phyloP scores from a whole-genome alignment of 768 basidiomycete genomes.

The Cystobasidiopsis lactophilus region DNA sequence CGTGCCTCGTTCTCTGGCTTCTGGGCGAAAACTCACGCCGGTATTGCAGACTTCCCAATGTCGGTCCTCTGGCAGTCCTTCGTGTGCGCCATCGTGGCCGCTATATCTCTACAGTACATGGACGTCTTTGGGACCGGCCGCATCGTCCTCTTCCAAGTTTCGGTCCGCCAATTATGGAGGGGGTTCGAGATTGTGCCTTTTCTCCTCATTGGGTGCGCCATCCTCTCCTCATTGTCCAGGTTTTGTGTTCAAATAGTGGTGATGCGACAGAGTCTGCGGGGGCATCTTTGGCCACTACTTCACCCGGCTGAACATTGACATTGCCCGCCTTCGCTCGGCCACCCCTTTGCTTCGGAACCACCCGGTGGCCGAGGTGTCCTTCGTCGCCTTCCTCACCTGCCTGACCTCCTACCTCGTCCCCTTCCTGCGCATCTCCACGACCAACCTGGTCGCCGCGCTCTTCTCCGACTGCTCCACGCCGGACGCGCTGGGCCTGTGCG shows the following conservation, averaged over 20 bases:
- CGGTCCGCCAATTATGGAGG: slow-evolving; percentile 60
- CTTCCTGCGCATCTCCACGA: slow-evolving; percentile 77
- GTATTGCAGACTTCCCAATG: too few species aligned
- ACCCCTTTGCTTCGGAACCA: slow-evolving; percentile 56
- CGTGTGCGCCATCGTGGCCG: slow-evolving; percentile 67
- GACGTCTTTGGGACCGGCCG: slow-evolving; percentile 94
- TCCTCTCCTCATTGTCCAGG: too few species aligned
- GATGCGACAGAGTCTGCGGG: slow-evolving; percentile 58
- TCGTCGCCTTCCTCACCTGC: slow-evolving; percentile 50
- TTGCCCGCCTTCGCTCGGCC: slow-evolving; percentile 53
- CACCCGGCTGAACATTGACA: slow-evolving; percentile 71
- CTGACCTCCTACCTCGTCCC: slow-evolving; percentile 66
- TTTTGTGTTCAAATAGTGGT: too few species aligned
- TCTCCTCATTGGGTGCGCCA: slow-evolving; percentile 64
- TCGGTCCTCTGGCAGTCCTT: slow-evolving; percentile 30
- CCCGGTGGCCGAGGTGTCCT: slow-evolving; percentile 57
- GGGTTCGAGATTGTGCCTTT: slow-evolving; percentile 73
- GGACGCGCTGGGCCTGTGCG: slow-evolving; percentile 47
- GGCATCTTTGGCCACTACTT: slow-evolving; percentile 86
- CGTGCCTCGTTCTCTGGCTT: background rate
- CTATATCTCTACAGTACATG: slow-evolving; percentile 51
- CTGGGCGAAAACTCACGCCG: background rate
- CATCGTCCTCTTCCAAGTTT: slow-evolving; percentile 74
- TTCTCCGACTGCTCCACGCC: slow-evolving; percentile 57
- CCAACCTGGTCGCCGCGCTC: slow-evolving; percentile 76